Evolutionary conservation across 2,329 filamentous ascomycete species (phyloP), one percentile per base, ranked within the genome.

Genomic region (Penicillium sp.): DNA sequence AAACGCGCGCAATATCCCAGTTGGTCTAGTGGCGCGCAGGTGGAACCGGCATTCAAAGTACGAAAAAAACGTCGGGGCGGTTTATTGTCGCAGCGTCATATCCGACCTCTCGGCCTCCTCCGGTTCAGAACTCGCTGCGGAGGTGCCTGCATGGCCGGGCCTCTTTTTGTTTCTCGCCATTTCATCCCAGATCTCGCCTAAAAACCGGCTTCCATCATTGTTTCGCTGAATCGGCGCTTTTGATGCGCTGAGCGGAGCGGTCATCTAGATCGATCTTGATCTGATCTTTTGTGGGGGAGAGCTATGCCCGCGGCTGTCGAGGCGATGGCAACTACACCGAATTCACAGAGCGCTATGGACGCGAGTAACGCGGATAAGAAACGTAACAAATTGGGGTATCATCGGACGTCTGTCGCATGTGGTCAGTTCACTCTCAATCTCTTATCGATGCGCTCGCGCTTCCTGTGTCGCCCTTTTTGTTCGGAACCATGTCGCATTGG

Each of bases 381-480:
- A 70, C 86, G 93, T 70, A 97, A 96, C 75, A 97, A 96, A 77
- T 82, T 98, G 59, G 93, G 93, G 39, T 98, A 98, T 73, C 93
- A 97, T 78, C 86, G 93, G 70, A 96, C 92, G 35, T 96, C 93
- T 45, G 91, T 97, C 67, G 95, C 93, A 66, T 98, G 93, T 80
- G 90, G 93, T 98, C 84, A 85, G 93, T 86, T 56, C 43, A 47
- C 31, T 16, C 16, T 49, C 27, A 47, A 31, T 26, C 41, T 21
- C 47, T 53, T 57, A 46, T 43, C 44, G 4, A 11, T 27, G 14
- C 21, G 47, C 39, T 22, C 11, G 9, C 10, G 9, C 14, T 22
- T 14, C 21, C 39, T 22, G 11, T 10, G 39, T 41, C 35, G 8
- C 7, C 6, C 11, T 10, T n/a, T 11, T 39, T 9, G 16, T 19